These are phyloP conservation scores for Aspergillus flavus DNA, from an alignment of 2,329 filamentous ascomycete species.

Conservation along the genomic window DNA sequence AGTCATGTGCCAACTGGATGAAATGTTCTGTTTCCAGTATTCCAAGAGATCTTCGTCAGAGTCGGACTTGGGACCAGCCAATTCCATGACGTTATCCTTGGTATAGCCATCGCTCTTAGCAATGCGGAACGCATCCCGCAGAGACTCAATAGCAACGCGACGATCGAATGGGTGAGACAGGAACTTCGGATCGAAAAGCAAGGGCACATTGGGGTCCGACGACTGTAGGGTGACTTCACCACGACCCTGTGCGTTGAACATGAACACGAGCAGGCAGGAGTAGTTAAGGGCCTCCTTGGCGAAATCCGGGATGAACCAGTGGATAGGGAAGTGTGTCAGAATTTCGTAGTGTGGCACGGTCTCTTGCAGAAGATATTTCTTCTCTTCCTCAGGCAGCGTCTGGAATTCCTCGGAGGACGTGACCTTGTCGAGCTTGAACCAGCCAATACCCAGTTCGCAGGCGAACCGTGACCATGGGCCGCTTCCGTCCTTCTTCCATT, in stretches of 20 bases:
- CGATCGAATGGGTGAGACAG: slow-evolving; percentile 59
- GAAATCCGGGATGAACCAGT: slow-evolving; percentile 45
- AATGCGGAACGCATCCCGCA: slow-evolving; percentile 49
- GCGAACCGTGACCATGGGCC: slow-evolving; percentile 38
- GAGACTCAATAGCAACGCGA: slow-evolving; percentile 52
- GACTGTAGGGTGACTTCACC: slow-evolving; percentile 59
- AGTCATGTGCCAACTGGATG: slow-evolving; percentile 58
- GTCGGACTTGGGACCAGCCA: slow-evolving; percentile 28
- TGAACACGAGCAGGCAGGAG: slow-evolving; percentile 48
- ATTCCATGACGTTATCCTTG: slow-evolving; percentile 46
- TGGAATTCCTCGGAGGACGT: slow-evolving; percentile 52
- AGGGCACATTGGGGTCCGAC: slow-evolving; percentile 53
- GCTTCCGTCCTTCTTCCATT: slow-evolving; percentile 50
- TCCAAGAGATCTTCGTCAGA: slow-evolving; percentile 52
- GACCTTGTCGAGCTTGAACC: slow-evolving; percentile 48
- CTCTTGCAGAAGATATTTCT: slow-evolving; percentile 49
- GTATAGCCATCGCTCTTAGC: slow-evolving; percentile 48
- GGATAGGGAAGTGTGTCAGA: slow-evolving; percentile 50
- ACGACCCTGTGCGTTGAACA: slow-evolving; percentile 57
- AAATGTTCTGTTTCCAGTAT: slow-evolving; percentile 49
- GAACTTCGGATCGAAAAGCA: slow-evolving; percentile 58
- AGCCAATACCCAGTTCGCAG: slow-evolving; percentile 38
- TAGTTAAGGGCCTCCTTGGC: slow-evolving; percentile 41
- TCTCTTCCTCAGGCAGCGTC: slow-evolving; percentile 48
- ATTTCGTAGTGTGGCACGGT: slow-evolving; percentile 63